Percentiles rank a stretch among this genome's conserved stretches.
phyloP scores from a whole-genome alignment of 169 alveolate genomes.

The Plasmodium falciparum region DNA sequence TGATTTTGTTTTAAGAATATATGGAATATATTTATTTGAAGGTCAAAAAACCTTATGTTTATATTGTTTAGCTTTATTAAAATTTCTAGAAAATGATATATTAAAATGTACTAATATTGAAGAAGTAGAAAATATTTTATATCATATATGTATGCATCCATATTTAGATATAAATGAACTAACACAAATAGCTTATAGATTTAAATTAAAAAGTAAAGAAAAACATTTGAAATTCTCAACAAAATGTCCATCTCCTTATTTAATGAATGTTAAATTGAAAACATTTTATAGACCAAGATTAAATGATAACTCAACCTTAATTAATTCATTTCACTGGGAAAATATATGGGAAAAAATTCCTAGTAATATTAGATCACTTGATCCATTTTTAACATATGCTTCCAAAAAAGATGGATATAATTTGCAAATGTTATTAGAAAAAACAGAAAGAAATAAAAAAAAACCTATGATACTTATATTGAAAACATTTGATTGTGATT shows the following conservation, averaged over 20 bases:
- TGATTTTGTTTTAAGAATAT: conserved; percentile 82
- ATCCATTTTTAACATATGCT: conserved; percentile 39
- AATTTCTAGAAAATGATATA: conserved; percentile 75
- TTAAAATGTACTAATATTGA: conserved; percentile 78
- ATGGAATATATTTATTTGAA: conserved; percentile 83
- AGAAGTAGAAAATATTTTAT: conserved; percentile 82
- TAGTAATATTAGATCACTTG: conserved; percentile 41
- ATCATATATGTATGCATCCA: conserved; percentile 81
- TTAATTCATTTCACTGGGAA: conserved; percentile 83
- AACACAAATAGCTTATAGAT: conserved; percentile 83
- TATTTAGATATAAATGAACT: conserved; percentile 78
- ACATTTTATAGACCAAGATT: conserved; percentile 84
- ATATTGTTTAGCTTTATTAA: conserved; percentile 82
- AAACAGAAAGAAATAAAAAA: conserved; percentile 67
- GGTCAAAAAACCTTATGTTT: conserved; percentile 84
- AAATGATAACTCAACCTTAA: conserved; percentile 66
- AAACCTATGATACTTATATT: conserved; percentile 69
- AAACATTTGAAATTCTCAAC: conserved; percentile 73
- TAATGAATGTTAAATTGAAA: conserved; percentile 83
- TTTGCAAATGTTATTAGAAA: conserved; percentile 37
- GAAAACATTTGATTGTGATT: conserved; percentile 55
- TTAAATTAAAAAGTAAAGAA: conserved; percentile 79
- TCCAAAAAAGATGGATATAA: conserved; percentile 57
- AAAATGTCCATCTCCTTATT: conserved; percentile 79
- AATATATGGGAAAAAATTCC: conserved; percentile 81